Evolutionary conservation across 2,329 filamentous ascomycete genomes (phyloP), one percentile per base, ranked within the genome.

Genomic region (Paraconiothyrium sp.): DNA sequence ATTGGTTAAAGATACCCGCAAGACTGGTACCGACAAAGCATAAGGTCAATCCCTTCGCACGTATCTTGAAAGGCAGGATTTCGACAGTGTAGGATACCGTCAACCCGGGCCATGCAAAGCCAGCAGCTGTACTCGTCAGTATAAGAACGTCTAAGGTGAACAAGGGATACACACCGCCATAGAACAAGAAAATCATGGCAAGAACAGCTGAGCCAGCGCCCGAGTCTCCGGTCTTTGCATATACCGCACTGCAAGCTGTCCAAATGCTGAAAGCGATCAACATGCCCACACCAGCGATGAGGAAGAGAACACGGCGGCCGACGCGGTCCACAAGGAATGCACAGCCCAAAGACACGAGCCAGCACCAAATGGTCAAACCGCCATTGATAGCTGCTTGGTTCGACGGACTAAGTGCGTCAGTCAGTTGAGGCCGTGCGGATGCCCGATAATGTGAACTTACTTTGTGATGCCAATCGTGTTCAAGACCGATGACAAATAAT

Each of bases 321-420:
- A 77, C 58, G 7, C 71, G 65, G 32, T 78, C 74, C 6, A 76
- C 71, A 32, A 75, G 69, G 44, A 76, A 75, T 8, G 68, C 66
- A 24, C 63, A 66, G 16, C 72, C 72, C 13, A 77, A 64, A 11
- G 88, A 86, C 6, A 86, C 82, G 48, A 89, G 82, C 7, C 84
- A 84, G 58, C 87, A 87, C 65, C 88, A 86, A 66, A 88, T 89
- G 73, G 89, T 88, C 67, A 90, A 83, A 57, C 73, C 69, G 47
- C 78, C 79, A 59, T 82, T 83, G 68, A 83, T 81, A 37, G 79
- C 64, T 2, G 80, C 73, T 66, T 81, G 79, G 14, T 73, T 76
- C 59, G 49, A 80, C 63, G 32, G 79, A 24, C 62, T 64, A 20
- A n/a, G 69, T 14, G 71, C 39, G 44, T 69, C 72, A 44, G 78